A percentile compares a stretch with the other conserved stretches of the same genome.
Evolutionary conservation across 179 eudicot genomes (phyloP).

Genomic region (Carnegiea gigantea): DNA sequence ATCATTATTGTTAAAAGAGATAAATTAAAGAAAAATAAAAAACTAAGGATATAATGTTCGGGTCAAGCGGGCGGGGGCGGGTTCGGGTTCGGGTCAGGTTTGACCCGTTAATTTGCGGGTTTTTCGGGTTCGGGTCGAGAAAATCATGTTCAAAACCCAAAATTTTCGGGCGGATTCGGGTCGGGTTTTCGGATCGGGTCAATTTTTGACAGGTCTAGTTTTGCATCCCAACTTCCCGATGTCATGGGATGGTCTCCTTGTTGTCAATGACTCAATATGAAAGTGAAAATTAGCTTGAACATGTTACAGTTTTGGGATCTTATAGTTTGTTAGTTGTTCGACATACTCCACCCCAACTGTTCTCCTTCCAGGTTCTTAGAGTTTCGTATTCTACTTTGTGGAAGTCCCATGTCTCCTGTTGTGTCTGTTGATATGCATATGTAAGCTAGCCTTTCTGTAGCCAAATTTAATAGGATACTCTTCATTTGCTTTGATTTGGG

Average conservation of each 20-base stretch:
- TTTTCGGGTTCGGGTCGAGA: too few species aligned
- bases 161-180: too few species aligned
- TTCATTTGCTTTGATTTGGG: not conserved
- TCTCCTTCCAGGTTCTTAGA: not conserved
- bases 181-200: too few species aligned
- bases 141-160: too few species aligned
- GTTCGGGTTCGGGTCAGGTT: too few species aligned
- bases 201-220: too few species aligned
- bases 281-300: not conserved
- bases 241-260: not conserved
- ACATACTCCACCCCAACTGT: not conserved
- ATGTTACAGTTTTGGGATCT: not conserved
- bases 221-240: not conserved
- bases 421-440: slow-evolving; percentile 1
- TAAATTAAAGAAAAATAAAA: too few species aligned
- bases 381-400: not conserved
- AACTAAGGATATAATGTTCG: too few species aligned
- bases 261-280: not conserved
- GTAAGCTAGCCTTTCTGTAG: slow-evolving; percentile 3
- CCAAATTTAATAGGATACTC: not conserved
- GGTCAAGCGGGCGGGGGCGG: too few species aligned
- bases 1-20: too few species aligned
- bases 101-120: too few species aligned
- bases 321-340: slow-evolving; percentile 5
- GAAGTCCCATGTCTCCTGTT: not conserved